These are phyloP conservation scores for Nitzschia putrida DNA, from an alignment of 108 stramenopile genomes.

Conservation along the genomic window DNA sequence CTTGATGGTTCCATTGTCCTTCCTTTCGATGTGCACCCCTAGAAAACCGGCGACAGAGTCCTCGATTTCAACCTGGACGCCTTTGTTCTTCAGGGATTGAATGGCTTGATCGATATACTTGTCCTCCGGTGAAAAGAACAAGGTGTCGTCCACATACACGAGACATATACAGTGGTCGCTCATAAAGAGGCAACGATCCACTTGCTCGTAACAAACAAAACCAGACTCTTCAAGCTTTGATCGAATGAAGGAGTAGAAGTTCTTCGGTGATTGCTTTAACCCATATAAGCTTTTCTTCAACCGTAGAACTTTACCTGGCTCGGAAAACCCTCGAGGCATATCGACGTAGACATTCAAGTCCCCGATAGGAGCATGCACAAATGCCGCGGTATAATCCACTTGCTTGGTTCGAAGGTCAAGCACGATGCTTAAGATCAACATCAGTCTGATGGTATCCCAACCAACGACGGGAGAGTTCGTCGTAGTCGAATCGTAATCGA, in stretches of 20 bases:
- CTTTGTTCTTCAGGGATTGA: constrained; percentile 9
- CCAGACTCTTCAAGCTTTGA: constrained; percentile 14
- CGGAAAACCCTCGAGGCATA: constrained; percentile 40
- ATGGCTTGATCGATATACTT: constrained; percentile 23
- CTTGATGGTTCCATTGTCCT: constrained; percentile 16
- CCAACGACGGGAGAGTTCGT: constrained; percentile 50
- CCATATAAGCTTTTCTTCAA: constrained; percentile 19
- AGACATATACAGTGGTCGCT: constrained; percentile 38
- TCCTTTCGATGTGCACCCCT: constrained; percentile 41
- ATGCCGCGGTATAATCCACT: constrained; percentile 46
- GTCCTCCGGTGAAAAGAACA: constrained; percentile 25
- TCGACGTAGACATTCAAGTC: constrained; percentile 39
- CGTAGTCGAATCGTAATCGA: constrained; percentile 39
- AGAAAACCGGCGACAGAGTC: constrained; percentile 46
- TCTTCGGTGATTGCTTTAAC: constrained; percentile 19
- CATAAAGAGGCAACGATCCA: constrained; percentile 62
- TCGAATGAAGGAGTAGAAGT: constrained; percentile 28
- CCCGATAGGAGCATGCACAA: constrained; percentile 36
- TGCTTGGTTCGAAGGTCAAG: constrained; percentile 38
- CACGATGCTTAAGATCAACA: constrained; percentile 21
- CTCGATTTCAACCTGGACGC: constrained; percentile 17
- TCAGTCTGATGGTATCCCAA: constrained; percentile 48
- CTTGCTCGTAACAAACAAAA: constrained; percentile 1
- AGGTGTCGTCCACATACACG: constrained; percentile 50
- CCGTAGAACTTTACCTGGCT: constrained; percentile 33